Evolutionary conservation across 2,329 filamentous ascomycete genomes (phyloP).

Genomic region (Stagonosporopsis tanaceti): DNA sequence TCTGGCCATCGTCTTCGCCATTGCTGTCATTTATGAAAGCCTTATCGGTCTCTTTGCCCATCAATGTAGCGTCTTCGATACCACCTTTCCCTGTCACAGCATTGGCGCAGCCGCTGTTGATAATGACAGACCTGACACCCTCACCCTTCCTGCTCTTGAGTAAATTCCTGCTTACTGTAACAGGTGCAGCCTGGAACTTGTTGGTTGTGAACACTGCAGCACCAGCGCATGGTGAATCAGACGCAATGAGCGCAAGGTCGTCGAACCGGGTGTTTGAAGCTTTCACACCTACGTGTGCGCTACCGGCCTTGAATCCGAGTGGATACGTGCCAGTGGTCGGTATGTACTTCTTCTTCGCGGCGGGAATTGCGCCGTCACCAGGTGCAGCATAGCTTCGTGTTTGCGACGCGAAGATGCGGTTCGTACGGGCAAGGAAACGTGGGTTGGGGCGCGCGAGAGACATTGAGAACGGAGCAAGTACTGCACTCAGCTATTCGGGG

Average conservation of each 20-base stretch:
- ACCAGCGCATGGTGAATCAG: constrained; percentile 83
- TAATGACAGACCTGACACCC: constrained; percentile 80
- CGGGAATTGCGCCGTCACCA: constrained; percentile 68
- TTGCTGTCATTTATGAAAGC: constrained; percentile 56
- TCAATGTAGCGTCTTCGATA: constrained; percentile 83
- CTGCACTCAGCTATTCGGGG: not conserved
- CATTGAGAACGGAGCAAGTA: constrained; percentile 27
- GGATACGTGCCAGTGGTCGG: constrained; percentile 87
- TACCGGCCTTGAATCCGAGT: constrained; percentile 85
- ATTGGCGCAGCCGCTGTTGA: constrained; percentile 97
- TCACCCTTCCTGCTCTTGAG: constrained; percentile 71
- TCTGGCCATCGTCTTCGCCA: constrained; percentile 53
- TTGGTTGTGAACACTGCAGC: constrained; percentile 98
- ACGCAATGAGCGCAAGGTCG: constrained; percentile 87
- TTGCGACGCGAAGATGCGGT: constrained; percentile 45
- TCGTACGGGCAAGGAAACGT: constrained; percentile 38
- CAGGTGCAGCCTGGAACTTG: constrained; percentile 95
- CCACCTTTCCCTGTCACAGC: constrained; percentile 93
- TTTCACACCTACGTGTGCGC: constrained; percentile 92
- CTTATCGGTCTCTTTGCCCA: constrained; percentile 81
- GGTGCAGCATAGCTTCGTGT: constrained; percentile 67
- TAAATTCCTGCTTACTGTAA: constrained; percentile 81
- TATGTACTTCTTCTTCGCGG: constrained; percentile 88
- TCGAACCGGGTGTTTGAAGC: constrained; percentile 89
- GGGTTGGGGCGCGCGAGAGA: constrained; percentile 41